These are phyloP conservation scores for Porodaedalea pini DNA, from an alignment of 1,284 basidiomycete species.

Conservation along the genomic window DNA sequence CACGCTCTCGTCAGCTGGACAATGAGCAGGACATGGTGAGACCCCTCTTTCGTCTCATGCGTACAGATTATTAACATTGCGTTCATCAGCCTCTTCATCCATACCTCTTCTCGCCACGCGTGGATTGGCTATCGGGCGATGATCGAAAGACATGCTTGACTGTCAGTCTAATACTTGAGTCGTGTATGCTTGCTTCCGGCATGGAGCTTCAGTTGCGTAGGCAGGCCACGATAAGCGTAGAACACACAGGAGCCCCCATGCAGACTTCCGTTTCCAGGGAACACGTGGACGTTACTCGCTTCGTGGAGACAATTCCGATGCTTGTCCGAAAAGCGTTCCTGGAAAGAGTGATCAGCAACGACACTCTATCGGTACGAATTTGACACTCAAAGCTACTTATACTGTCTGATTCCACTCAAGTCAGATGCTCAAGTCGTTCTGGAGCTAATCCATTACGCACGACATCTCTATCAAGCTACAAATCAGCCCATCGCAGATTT, in stretches of 20 bases:
- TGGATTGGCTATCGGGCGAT: background rate
- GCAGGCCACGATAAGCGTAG: background rate
- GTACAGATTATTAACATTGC: background rate
- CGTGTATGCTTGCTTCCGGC: background rate
- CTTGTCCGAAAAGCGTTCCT: background rate
- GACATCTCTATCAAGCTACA: background rate
- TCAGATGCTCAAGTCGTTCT: background rate
- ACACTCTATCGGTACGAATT: background rate
- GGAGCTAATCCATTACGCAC: constrained; percentile 5
- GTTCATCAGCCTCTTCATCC: constrained; percentile 5
- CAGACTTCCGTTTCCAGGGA: background rate
- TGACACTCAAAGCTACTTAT: background rate
- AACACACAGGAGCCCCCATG: background rate
- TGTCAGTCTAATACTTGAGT: background rate
- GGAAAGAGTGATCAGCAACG: background rate
- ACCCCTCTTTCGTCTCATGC: background rate
- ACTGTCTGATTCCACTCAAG: background rate
- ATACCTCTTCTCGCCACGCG: background rate
- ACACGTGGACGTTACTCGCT: background rate
- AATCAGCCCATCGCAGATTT: background rate
- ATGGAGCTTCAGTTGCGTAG: background rate
- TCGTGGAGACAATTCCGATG: background rate
- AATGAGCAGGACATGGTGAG: background rate
- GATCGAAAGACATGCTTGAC: background rate
- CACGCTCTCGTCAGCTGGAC: no score